These are phyloP conservation scores for Aspergillus caelatus DNA, from an alignment of 2,329 filamentous ascomycete genomes.

Conservation along the genomic window DNA sequence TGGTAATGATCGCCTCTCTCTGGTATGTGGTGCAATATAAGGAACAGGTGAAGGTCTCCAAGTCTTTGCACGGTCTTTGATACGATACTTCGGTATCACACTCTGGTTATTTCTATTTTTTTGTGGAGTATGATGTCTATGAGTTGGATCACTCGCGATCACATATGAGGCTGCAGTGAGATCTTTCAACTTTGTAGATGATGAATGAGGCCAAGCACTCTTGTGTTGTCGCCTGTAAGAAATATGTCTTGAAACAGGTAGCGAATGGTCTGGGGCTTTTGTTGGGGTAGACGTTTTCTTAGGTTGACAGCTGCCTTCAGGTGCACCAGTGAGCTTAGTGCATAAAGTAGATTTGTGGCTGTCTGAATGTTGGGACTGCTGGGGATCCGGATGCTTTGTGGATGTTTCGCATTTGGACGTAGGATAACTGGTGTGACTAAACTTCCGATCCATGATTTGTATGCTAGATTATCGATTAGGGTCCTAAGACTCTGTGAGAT, in stretches of 20 bases:
- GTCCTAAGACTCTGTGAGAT: background rate
- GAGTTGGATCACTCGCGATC: background rate
- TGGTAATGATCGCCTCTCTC: background rate
- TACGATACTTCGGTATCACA: background rate
- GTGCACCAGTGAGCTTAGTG: background rate
- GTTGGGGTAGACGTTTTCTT: background rate
- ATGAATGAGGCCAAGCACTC: background rate
- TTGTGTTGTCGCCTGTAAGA: background rate
- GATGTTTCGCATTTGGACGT: background rate
- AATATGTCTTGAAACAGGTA: background rate
- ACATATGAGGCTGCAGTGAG: background rate
- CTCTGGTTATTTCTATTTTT: background rate
- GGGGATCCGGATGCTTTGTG: background rate
- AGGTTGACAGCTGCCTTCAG: background rate
- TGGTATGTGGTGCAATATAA: conserved; percentile 5
- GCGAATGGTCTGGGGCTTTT: background rate
- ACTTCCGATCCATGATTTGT: background rate
- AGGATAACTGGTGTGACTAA: too few species aligned
- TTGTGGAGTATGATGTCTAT: background rate
- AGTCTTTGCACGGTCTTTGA: background rate
- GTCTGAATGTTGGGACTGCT: background rate
- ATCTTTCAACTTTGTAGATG: background rate
- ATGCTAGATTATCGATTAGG: background rate
- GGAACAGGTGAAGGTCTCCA: background rate
- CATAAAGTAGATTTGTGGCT: background rate